Evolutionary conservation across 495 filamentous ascomycete genomes (phyloP), one percentile per base, ranked within the genome.

Genomic region (Aspergillus funiculosus): DNA sequence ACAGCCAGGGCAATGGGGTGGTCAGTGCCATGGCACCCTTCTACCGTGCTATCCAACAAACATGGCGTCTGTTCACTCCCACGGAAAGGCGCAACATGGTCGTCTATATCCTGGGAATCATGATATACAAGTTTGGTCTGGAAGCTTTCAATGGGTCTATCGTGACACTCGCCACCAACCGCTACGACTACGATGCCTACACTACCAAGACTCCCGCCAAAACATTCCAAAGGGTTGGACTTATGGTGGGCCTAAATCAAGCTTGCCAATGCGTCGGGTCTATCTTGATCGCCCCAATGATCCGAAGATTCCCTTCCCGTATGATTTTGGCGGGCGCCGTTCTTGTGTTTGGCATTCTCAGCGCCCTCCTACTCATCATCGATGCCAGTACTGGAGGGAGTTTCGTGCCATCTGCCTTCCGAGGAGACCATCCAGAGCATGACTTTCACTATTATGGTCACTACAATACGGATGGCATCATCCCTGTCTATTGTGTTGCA

Each of bases 141-240:
- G 69, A 72, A 39, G 67, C 64, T 5, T 74, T 72, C 56, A 72
- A 69, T 50, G 66, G 52, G 6, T 50, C 67, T 19, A 60, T 73
- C 14, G 54, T 67, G 20, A 60, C 67, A 2, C 58, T 73, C 4
- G 67, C 69, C 4, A 69, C 60, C 2, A 71, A 71, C 42, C 59
- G 68, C n/a, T 73, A 71, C 46, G 66, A 67, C 50, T 64, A 62
- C 45, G 65, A 67, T 28, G 52, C 64, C 11, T 46, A 48, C 10
- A 26, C 26, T 6, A 46, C 36, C 43, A 37, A 46, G 1, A 61
- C 54, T 3, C 50, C 60, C 1, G 48, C 61, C 27, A 64, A 62
- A 46, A 67, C 67, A 3, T 72, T 72, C 32, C 59, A 64, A 43
- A 55, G 71, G 17, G 57, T 72, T 13, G 68, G 67, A n/a, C 54